A percentile compares a stretch with the other conserved stretches of the same genome.
These are phyloP conservation scores for Rhodotorula sp. DNA, from an alignment of 1,284 basidiomycete species.

Conservation along the genomic window DNA sequence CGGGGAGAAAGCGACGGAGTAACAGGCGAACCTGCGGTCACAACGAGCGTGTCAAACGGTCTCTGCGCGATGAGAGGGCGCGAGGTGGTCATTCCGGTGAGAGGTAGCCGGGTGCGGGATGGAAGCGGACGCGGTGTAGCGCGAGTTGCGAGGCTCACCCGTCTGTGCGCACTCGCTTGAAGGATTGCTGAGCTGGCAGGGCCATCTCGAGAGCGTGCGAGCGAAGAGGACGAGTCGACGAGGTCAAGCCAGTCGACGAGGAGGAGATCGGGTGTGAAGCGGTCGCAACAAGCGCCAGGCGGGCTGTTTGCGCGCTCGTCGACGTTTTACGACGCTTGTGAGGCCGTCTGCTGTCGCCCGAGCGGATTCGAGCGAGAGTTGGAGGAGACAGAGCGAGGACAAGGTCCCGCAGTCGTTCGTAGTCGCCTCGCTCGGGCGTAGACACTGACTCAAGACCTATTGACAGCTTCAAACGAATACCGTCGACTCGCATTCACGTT, in stretches of 20 bases:
- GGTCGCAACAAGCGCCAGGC: neutral
- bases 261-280: neutral
- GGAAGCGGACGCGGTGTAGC: neutral
- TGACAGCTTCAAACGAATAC: no score
- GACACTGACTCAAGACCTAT: no score
- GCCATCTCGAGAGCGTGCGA: neutral
- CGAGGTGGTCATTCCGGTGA: neutral
- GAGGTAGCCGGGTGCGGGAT: neutral
- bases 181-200: neutral
- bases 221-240: no score
- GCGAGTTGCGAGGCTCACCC: slow-evolving; percentile 4
- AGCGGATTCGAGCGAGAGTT: neutral
- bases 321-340: no score
- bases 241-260: neutral
- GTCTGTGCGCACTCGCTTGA: slow-evolving; percentile 18
- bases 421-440: no score
- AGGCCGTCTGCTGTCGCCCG: no score
- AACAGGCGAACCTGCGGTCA: slow-evolving; percentile 70
- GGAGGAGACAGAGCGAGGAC: neutral
- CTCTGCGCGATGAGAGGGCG: neutral
- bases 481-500: neutral
- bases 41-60: neutral
- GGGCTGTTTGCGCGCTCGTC: no score
- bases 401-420: no score
- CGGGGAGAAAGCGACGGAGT: slow-evolving; percentile 84